Evolutionary conservation across 768 basidiomycete species (phyloP).

Genomic region (Pulveroboletus sp.): DNA sequence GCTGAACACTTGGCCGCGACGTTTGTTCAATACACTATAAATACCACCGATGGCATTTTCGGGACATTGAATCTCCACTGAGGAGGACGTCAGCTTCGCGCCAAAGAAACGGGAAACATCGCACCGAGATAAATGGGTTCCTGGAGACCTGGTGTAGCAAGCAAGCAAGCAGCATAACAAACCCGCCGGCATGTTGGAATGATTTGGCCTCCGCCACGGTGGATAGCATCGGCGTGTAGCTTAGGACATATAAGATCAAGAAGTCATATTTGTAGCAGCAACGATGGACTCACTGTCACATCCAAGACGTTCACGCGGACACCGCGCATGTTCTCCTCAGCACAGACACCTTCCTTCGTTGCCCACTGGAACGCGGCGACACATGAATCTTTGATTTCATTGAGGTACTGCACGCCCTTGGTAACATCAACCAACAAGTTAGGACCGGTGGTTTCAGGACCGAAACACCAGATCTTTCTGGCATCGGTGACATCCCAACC

Average conservation of each 20-base stretch:
- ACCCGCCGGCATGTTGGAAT: constrained; percentile 97
- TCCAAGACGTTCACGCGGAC: constrained; percentile 94
- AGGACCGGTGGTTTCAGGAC: constrained; percentile 95
- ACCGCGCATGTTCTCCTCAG: constrained; percentile 99
- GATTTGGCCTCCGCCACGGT: constrained; percentile 98
- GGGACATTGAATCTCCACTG: constrained; percentile 97
- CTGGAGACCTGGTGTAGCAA: constrained; percentile 88
- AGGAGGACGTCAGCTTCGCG: constrained; percentile 9
- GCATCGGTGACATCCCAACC: constrained; percentile 99
- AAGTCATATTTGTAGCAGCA: neutral
- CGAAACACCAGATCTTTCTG: constrained; percentile 99
- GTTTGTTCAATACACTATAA: constrained; percentile 91
- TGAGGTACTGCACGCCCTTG: constrained; percentile 98
- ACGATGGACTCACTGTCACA: constrained; percentile 69
- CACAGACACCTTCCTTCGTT: constrained; percentile 94
- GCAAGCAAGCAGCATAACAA: constrained; percentile 91
- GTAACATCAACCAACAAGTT: constrained; percentile 98
- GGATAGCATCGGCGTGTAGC: constrained; percentile 98
- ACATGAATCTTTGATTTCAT: constrained; percentile 99
- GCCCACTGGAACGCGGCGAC: constrained; percentile 99
- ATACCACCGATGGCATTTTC: constrained; percentile 98
- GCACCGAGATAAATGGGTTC: constrained; percentile 93
- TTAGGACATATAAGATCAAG: constrained; percentile 27
- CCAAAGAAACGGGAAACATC: constrained; percentile 11
- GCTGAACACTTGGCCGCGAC: constrained; percentile 97